Evolutionary conservation across 345 rosid species (phyloP).

Genomic region (Trapa bicornis): DNA sequence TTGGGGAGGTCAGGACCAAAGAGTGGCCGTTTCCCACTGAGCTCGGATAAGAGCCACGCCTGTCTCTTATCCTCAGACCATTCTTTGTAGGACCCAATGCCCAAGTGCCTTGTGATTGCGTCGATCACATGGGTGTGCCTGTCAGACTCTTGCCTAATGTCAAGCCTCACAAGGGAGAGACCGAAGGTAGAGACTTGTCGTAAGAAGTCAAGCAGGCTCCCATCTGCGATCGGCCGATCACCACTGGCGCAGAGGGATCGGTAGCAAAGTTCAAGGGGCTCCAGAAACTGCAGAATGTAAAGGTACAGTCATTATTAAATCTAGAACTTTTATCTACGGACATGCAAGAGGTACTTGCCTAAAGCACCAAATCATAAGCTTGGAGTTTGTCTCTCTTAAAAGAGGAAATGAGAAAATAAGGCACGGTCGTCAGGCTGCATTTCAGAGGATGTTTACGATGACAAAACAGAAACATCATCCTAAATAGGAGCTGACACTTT

Average conservation of each 20-base stretch:
- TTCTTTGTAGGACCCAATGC: conserved; percentile 67
- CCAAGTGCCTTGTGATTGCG: conserved; percentile 74
- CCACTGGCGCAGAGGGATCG: conserved; percentile 75
- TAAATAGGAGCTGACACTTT: too few relatives aligned
- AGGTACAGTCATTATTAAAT: not conserved
- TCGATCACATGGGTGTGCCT: conserved; percentile 85
- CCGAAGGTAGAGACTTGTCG: conserved; percentile 97
- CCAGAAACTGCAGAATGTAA: conserved; percentile 45
- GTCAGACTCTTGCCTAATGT: conserved; percentile 89
- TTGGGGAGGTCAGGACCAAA: conserved; percentile 85
- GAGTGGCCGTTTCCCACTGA: conserved; percentile 85
- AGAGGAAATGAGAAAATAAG: too few relatives aligned
- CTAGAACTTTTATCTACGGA: not conserved
- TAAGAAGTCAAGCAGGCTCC: conserved; percentile 91
- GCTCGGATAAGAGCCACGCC: conserved; percentile 89
- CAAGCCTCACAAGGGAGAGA: conserved; percentile 86
- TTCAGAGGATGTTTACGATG: too few relatives aligned
- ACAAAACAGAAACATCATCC: too few relatives aligned
- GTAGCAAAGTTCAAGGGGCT: conserved; percentile 97
- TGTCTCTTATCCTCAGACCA: conserved; percentile 83
- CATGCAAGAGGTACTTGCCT: too few relatives aligned
- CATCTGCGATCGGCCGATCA: conserved; percentile 89
- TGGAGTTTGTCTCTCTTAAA: too few relatives aligned
- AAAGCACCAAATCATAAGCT: too few relatives aligned
- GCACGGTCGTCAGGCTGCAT: too few relatives aligned